Evolutionary conservation across 805 yeast species (phyloP).

Genomic region (Starmerella lactis-condensi): DNA sequence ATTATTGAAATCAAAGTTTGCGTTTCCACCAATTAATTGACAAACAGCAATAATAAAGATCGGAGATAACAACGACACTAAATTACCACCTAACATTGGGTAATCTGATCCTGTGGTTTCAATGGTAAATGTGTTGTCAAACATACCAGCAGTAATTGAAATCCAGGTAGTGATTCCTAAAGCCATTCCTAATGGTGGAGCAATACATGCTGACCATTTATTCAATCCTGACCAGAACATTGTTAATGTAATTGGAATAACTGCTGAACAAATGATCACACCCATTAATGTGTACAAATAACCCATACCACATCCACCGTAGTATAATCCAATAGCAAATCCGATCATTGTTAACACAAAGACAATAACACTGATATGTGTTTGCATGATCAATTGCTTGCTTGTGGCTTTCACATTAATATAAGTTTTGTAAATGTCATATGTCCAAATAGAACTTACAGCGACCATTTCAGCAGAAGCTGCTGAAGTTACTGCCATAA

Average conservation of each 20-base stretch:
- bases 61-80: slow-evolving; percentile 65
- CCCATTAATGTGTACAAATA: slow-evolving; percentile 81
- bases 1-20: slow-evolving; percentile 53
- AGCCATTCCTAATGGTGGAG: slow-evolving; percentile 65
- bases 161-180: slow-evolving; percentile 57
- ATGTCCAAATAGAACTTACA: slow-evolving; percentile 68
- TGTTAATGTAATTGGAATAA: slow-evolving; percentile 55
- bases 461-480: slow-evolving; percentile 82
- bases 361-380: slow-evolving; percentile 48
- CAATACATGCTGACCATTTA: slow-evolving; percentile 43
- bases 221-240: slow-evolving; percentile 50
- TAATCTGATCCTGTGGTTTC: slow-evolving; percentile 48
- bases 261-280: slow-evolving; percentile 71
- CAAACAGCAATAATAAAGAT: slow-evolving; percentile 45
- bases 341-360: slow-evolving; percentile 55
- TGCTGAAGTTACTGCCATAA: slow-evolving; percentile 87
- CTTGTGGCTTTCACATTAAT: slow-evolving; percentile 65
- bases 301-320: slow-evolving; percentile 74
- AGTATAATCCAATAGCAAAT: slow-evolving; percentile 62
- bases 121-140: slow-evolving; percentile 36
- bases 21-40: slow-evolving; percentile 46
- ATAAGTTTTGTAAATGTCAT: slow-evolving; percentile 68
- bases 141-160: slow-evolving; percentile 24
- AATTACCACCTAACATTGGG: slow-evolving; percentile 79
- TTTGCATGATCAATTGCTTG: slow-evolving; percentile 44